Evolutionary conservation across 2,329 filamentous ascomycete species (phyloP), one percentile per base, ranked within the genome.

Genomic region (Pseudogymnoascus sp.): DNA sequence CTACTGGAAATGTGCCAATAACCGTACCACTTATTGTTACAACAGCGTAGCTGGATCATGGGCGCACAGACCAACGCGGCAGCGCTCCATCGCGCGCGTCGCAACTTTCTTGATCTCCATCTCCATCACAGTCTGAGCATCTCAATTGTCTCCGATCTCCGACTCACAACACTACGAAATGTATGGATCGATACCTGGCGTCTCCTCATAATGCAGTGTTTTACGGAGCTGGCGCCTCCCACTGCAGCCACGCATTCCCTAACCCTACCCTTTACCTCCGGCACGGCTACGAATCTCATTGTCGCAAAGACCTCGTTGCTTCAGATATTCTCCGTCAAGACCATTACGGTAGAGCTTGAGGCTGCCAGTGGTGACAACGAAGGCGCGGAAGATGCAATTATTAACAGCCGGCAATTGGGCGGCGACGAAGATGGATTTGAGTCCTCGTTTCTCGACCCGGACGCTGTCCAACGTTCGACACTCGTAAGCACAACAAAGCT

Each of bases 161-260:
- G 42, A 47, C 42, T 47, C 42, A 26, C 21, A 19, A 35, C 50
- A 33, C 29, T 26, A 56, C 50, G 26, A 56, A 33, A 56, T 56
- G 50, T 19, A 56, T 56, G 29, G 50, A 21, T 56, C 19, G 31
- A 33, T 33, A 33, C 31, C 8, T 33, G 1, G 29, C 10, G 29
- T 21, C 29, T 47, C 47, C 56, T 62, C 65, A 74, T 68, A 72
- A 97, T 97, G 93, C 93, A 97, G 85, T 96, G 91, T 82, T 97
- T 97, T 79, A 93, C 91, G 73, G 95, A 99, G 82, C 82, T 99
- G 75, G 87, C 91, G 75, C 90, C 93, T 80, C 93, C 95, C 62
- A 96, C 93, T 75, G 93, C 93, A 74, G 92, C 97, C 77, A 93
- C 91, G 72, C 89, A 96, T 78, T 91, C 93, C 67, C 78, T 97